Evolutionary conservation across 2,329 filamentous ascomycete species (phyloP).

Genomic region (Akanthomyces uredinophilus): DNA sequence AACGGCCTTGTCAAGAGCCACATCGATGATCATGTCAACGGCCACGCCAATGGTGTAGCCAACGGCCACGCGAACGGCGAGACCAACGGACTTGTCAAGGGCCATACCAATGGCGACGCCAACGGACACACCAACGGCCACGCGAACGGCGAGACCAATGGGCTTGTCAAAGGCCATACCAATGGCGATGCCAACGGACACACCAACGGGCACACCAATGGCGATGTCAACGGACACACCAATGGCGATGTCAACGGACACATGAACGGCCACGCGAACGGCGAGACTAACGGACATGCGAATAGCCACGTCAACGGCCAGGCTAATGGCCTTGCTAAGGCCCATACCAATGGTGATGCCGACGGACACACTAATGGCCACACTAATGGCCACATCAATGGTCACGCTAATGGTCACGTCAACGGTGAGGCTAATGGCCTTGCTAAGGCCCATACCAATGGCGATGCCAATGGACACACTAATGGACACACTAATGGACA

Average conservation of each 20-base stretch:
- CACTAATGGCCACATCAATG: background rate
- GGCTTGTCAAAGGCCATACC: background rate
- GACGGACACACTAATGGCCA: background rate
- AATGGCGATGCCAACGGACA: background rate
- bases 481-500: background rate
- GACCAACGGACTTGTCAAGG: constrained; percentile 8
- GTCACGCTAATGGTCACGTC: background rate
- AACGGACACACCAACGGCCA: constrained; percentile 10
- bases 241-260: constrained; percentile 7
- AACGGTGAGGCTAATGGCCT: background rate
- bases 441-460: background rate
- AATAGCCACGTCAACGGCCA: constrained; percentile 1
- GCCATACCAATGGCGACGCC: constrained; percentile 5
- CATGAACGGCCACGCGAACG: constrained; percentile 13
- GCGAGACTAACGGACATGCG: background rate
- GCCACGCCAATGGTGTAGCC: background rate
- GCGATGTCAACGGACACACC: constrained; percentile 10
- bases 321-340: constrained; percentile 3
- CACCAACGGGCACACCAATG: background rate
- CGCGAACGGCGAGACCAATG: background rate
- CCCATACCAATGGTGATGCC: background rate
- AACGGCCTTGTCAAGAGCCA: background rate
- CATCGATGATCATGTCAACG: background rate
- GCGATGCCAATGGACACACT: background rate
- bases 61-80: constrained; percentile 9